phyloP scores from a whole-genome alignment of 2,329 filamentous ascomycete species.

The Alternaria brassicae region DNA sequence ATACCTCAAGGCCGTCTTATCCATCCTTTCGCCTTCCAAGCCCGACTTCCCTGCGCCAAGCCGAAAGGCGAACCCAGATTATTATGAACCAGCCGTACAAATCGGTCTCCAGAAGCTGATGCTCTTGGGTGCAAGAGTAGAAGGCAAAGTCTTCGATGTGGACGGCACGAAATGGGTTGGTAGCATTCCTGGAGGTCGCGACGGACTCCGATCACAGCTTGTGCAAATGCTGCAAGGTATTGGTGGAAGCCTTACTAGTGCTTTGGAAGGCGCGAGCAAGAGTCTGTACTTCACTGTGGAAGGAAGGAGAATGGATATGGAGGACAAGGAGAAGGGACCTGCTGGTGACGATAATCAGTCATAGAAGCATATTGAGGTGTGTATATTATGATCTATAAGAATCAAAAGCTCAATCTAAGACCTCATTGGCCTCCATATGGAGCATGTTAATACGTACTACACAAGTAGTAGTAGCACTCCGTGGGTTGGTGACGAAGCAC shows the following conservation, averaged over 20 bases:
- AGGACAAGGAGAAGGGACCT: slow-evolving; percentile 67
- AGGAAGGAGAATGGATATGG: slow-evolving; percentile 78
- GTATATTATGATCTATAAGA: background rate
- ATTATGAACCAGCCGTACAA: slow-evolving; percentile 81
- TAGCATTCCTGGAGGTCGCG: slow-evolving; percentile 80
- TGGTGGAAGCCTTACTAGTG: slow-evolving; percentile 76
- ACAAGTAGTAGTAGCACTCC: background rate
- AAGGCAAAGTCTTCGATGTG: slow-evolving; percentile 82
- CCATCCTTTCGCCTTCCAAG: slow-evolving; percentile 72
- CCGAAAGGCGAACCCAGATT: slow-evolving; percentile 77
- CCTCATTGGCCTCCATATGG: background rate
- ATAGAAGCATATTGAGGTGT: slow-evolving; percentile 3
- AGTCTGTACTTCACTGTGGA: slow-evolving; percentile 89
- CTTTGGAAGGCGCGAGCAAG: slow-evolving; percentile 81
- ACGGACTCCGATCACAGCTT: slow-evolving; percentile 81
- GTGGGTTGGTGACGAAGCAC: background rate
- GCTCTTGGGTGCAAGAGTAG: slow-evolving; percentile 84
- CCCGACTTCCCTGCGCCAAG: slow-evolving; percentile 79
- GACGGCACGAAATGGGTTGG: slow-evolving; percentile 75
- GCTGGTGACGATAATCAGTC: slow-evolving; percentile 25
- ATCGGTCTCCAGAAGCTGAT: slow-evolving; percentile 84
- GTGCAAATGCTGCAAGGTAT: slow-evolving; percentile 81
- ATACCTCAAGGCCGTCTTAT: slow-evolving; percentile 81
- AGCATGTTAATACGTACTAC: no score
- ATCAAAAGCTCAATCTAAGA: background rate